Evolutionary conservation across 352 stramenopile genomes (phyloP), one percentile per base, ranked within the genome.

Genomic region (Thalassiosira oceanica): DNA sequence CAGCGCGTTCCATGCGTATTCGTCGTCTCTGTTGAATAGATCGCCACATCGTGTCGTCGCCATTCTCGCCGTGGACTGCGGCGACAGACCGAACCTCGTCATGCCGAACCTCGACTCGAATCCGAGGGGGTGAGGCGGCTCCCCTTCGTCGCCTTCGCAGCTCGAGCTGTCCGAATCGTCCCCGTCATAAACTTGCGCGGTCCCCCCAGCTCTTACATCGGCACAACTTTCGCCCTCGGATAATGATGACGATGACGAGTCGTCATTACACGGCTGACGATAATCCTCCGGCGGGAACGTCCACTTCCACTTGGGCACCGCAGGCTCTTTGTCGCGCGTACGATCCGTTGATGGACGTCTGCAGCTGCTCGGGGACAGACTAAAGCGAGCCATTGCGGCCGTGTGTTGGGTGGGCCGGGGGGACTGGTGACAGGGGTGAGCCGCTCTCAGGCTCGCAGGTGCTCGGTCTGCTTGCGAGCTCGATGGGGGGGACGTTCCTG

Each of bases 71-170:
- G 36, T 44, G n/a, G 36, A 21, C 2, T 8, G 23, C 1, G 55
- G 37, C 5, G 45, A 65, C 4, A 69, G 45, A 4, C 45, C 67
- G 21, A 62, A 78, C 26, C 64, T 49, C 36, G 58, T 70, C 15
- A 58, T 33, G 28, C 42, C 37, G 21, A 60, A 74, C 15, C 24
- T 31, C 1, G 44, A 33, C 18, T 44, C 33, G 67, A 88, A 88
- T 29, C 80, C 80, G 0, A 88, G 15, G 1, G 80, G 80, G 78
- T 88, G 80, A 0, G 68, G 58, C 6, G 72, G 61, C 48, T 86
- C 79, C 11, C 62, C 52, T 23, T 62, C 42, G 20, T 37, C 28
- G 2, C 51, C 27, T 26, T 49, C 35, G 7, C 21, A 15, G 13
- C 29, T 16, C 61, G 60, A 31, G 29, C 28, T 28, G 4, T 23